Evolutionary conservation across 345 rosid species (phyloP).

Genomic region (Brassica juncea): DNA sequence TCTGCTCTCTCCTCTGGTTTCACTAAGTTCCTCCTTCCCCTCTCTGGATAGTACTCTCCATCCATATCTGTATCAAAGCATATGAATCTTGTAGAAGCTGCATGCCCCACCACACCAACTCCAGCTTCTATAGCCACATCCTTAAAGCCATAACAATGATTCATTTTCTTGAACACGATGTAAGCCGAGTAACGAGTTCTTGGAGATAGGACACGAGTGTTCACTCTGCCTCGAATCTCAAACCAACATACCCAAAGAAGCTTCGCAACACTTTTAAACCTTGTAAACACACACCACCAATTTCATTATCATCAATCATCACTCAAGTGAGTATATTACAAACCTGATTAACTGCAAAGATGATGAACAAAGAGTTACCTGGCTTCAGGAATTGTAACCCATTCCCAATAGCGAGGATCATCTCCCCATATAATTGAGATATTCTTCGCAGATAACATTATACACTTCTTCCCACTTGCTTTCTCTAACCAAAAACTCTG

Average conservation of each 20-base stretch:
- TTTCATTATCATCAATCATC: not conserved
- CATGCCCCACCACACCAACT: conserved; percentile 19
- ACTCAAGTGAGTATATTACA: not conserved
- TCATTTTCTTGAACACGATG: conserved; percentile 11
- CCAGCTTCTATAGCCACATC: conserved; percentile 8
- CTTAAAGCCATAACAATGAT: not conserved
- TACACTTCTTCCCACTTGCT: conserved; percentile 24
- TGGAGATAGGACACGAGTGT: not conserved
- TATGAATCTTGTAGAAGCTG: not conserved
- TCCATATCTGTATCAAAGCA: conserved; percentile 6
- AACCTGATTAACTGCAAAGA: not conserved
- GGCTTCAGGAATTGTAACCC: conserved; percentile 8
- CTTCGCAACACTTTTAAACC: not conserved
- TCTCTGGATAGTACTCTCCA: no score
- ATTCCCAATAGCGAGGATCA: not conserved
- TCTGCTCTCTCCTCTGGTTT: not conserved
- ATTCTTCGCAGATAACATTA: conserved; percentile 17
- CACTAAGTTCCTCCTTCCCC: no score
- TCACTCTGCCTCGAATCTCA: not conserved
- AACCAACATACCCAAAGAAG: not conserved
- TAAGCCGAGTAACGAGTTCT: conserved; percentile 23
- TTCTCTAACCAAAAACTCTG: conserved; percentile 23
- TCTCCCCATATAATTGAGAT: conserved; percentile 17
- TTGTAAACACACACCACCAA: not conserved
- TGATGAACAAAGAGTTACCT: not conserved